phyloP scores from a whole-genome alignment of 2,329 filamentous ascomycete genomes.

The Scortechinia acanthostroma region DNA sequence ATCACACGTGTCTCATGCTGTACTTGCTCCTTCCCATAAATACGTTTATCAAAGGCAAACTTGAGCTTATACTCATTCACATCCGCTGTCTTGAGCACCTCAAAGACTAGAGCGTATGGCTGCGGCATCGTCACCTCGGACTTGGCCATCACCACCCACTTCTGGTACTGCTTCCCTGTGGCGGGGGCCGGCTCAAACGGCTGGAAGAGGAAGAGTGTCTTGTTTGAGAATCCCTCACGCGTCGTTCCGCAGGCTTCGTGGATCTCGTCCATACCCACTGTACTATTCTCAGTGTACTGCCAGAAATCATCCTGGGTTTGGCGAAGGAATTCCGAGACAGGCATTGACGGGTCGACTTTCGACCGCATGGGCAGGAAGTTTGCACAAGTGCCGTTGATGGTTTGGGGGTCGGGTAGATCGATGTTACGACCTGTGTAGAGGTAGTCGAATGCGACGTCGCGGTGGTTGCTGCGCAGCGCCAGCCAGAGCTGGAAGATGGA shows the following conservation, averaged over 20 bases:
- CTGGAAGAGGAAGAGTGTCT: slow-evolving; percentile 18
- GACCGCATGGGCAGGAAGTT: slow-evolving; percentile 25
- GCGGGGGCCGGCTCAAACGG: slow-evolving; percentile 18
- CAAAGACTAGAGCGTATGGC: slow-evolving; percentile 7
- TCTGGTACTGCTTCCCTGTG: slow-evolving; percentile 4
- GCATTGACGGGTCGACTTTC: slow-evolving; percentile 5
- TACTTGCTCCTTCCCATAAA: too few relatives aligned
- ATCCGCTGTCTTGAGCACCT: slow-evolving; percentile 6
- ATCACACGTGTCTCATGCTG: too few relatives aligned
- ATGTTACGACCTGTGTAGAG: slow-evolving; percentile 27
- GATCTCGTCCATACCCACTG: slow-evolving; percentile 15
- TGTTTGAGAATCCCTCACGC: slow-evolving; percentile 8
- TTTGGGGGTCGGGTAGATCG: slow-evolving; percentile 20
- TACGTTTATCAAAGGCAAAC: too few relatives aligned
- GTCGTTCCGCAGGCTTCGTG: slow-evolving; percentile 10
- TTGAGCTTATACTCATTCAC: slow-evolving; percentile 4
- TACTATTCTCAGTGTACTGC: slow-evolving; percentile 16
- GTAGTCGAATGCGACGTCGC: slow-evolving; percentile 20
- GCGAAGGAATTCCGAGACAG: slow-evolving; percentile 9
- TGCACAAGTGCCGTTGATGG: slow-evolving; percentile 23
- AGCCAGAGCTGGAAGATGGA: slow-evolving; percentile 19
- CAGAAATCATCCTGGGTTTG: slow-evolving; percentile 15
- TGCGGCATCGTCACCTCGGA: slow-evolving; percentile 6
- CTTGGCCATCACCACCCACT: slow-evolving; percentile 9
- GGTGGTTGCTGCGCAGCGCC: slow-evolving; percentile 8